These are phyloP conservation scores for Oryza coarctata DNA, from an alignment of 176 grass and related monocot species.

Conservation along the genomic window DNA sequence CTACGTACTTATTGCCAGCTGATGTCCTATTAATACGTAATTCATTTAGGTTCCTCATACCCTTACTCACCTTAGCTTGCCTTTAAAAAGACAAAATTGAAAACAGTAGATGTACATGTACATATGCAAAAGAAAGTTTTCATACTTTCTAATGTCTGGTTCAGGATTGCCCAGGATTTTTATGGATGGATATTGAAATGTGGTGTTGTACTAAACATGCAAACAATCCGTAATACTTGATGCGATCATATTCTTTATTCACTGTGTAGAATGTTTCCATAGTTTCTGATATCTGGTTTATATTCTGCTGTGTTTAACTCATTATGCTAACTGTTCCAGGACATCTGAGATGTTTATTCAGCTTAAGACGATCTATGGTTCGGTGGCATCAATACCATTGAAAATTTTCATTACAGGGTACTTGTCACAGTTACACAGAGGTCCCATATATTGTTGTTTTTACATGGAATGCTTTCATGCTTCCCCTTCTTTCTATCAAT, in stretches of 20 bases:
- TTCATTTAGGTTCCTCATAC: neutral
- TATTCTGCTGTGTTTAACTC: constrained; percentile 23
- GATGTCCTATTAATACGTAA: neutral
- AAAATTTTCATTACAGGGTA: constrained; percentile 73
- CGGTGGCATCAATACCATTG: constrained; percentile 53
- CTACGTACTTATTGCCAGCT: neutral
- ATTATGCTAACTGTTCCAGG: constrained; percentile 44
- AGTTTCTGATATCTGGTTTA: neutral
- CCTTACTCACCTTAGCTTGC: neutral
- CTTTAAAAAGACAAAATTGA: neutral
- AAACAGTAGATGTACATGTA: neutral
- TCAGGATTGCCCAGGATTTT: neutral
- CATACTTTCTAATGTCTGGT: neutral
- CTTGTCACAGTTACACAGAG: neutral
- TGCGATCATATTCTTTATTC: neutral
- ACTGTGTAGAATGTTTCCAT: constrained; percentile 1
- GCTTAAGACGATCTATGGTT: constrained; percentile 61
- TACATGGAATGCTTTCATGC: neutral
- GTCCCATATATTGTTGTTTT: neutral
- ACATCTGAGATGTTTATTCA: constrained; percentile 57
- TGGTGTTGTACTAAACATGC: neutral
- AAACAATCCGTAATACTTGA: neutral
- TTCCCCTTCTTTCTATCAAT: neutral
- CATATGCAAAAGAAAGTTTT: neutral
- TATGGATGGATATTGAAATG: neutral